Percentiles rank a stretch among this genome's conserved stretches.
These are phyloP conservation scores for Neofusicoccum sp. DNA, from an alignment of 2,329 filamentous ascomycete species.

Conservation along the genomic window DNA sequence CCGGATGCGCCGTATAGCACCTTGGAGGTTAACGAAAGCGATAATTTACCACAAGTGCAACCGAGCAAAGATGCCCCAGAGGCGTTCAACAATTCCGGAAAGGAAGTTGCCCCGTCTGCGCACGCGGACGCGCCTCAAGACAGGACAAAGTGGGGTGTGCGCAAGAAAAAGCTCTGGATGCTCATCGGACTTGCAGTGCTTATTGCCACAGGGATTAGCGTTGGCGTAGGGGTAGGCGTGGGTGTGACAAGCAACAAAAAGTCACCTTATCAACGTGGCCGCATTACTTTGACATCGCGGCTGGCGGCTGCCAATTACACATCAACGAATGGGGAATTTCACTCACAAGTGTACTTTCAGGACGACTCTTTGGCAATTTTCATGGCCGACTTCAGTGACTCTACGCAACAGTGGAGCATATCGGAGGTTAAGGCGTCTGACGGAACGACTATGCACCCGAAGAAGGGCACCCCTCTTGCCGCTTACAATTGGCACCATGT, in stretches of 20 bases:
- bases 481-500: neutral
- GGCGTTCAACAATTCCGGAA: no score
- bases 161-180: neutral
- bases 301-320: neutral
- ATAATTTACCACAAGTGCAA: no score
- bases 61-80: no score
- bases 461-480: neutral
- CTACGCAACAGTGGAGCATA: neutral
- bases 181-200: neutral
- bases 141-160: neutral
- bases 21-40: no score
- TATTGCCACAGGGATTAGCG: neutral
- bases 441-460: neutral
- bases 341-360: neutral
- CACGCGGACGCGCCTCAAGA: no score
- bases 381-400: neutral
- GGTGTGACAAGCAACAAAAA: neutral
- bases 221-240: neutral
- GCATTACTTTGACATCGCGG: neutral
- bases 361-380: neutral
- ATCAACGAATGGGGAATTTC: neutral
- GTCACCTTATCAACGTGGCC: neutral
- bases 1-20: no score
- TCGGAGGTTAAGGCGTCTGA: neutral
- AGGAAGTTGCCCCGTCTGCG: no score